These are phyloP conservation scores for Pseudoperonospora humuli DNA, from an alignment of 352 stramenopile genomes.

Conservation along the genomic window DNA sequence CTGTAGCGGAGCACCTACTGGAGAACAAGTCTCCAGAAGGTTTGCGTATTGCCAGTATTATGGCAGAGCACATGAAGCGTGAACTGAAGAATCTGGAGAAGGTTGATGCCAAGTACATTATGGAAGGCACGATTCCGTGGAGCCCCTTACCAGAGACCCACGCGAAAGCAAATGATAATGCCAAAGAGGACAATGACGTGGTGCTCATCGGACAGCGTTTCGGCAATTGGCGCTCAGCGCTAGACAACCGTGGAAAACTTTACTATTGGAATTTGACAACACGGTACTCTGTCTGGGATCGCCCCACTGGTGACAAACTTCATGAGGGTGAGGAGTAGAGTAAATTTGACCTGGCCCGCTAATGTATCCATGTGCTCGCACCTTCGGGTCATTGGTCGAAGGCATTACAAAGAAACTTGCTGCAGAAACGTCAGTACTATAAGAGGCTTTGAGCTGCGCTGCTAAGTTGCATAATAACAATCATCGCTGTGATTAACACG, in stretches of 20 bases:
- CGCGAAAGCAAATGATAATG: conserved; percentile 7
- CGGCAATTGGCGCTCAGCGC: conserved; percentile 76
- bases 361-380: not conserved
- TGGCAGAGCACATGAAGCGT: conserved; percentile 69
- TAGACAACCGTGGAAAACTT: conserved; percentile 80
- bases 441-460: too few relatives aligned
- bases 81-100: conserved; percentile 79
- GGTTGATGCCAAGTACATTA: conserved; percentile 57
- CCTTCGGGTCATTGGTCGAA: not conserved
- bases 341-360: conserved; percentile 1
- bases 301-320: conserved; percentile 49
- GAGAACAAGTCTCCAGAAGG: conserved; percentile 54
- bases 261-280: conserved; percentile 87
- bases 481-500: too few relatives aligned
- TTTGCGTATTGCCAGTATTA: conserved; percentile 46
- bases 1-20: conserved; percentile 66
- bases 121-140: conserved; percentile 74
- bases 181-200: conserved; percentile 45
- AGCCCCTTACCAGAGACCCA: conserved; percentile 30
- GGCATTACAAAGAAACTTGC: too few relatives aligned
- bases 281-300: conserved; percentile 75
- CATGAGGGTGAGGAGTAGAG: conserved; percentile 42
- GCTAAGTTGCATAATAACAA: too few relatives aligned
- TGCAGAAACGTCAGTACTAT: too few relatives aligned
- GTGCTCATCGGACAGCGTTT: conserved; percentile 77